Base-by-base conservation (phyloP, 352 stramenopile species). In the Phytopythium aichiense region DNA sequence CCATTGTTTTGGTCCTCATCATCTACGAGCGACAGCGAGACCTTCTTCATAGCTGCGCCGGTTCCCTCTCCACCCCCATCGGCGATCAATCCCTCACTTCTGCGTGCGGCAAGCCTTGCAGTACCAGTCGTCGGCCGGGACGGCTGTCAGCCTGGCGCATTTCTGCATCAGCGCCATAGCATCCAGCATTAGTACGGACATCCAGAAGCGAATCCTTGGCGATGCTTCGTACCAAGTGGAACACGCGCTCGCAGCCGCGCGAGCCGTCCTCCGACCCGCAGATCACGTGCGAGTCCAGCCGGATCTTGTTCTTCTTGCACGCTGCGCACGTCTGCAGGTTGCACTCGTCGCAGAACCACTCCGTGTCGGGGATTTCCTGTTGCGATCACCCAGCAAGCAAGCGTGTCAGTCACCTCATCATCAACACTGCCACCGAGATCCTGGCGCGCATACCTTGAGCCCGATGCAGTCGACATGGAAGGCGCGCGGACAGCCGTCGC, bases 401-500 rank as follows among this genome's bases (percentile, higher is more conserved):
- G 7, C 42, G 50, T 4, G 37, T 28, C 33, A 61, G 15, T 28
- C 43, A 23, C 15, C 30, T 22, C 38, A 51, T 30, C 51, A 33
- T 58, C 38, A 15, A 20, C 13, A 1, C 33, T 28, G 28, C 49
- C 25, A 16, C 20, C 15, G 7, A 52, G 12, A 38, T 56, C 25
- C 7, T 23, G 0, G 1, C 7, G 45, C 68, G 8, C 35, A 40
- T 40, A 74, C 78, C 61, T 74, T 71, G 7, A 94, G 60, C 6
- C 74, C 71, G 48, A 94, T 84, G 56, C 95, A 98, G 35, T 83
- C 79, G 7, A 83, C 62, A 74, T 98, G 95, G 72, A 97, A 98
- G 8, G 91, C 84, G 46, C 91, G 76, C 4, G 94, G 94, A 61
- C 95, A 98, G 16, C 85, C 88, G 61, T 95, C 89, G 63, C 95